Conservation (phyloP, 2,329 filamentous ascomycete species). For the Stromatinia cepivora region DNA sequence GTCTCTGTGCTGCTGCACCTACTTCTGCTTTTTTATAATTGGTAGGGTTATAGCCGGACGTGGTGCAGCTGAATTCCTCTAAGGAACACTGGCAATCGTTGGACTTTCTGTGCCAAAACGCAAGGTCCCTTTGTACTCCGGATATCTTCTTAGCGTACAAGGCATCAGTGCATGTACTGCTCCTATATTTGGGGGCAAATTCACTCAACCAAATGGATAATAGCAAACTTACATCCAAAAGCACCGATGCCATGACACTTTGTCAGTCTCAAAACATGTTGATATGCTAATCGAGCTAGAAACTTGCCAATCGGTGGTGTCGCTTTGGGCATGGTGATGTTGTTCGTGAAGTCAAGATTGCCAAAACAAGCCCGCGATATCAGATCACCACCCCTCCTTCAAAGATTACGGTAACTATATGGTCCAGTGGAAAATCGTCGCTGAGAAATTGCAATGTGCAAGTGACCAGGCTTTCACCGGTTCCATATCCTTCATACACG, state of each 20-base stretch:
- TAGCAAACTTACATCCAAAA: too few relatives aligned
- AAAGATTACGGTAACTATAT: neutral
- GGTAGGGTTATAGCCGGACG: neutral
- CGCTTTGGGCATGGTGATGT: conserved; percentile 2
- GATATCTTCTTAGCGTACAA: conserved; percentile 23
- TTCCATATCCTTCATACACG: too few relatives aligned
- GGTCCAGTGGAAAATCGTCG: too few relatives aligned
- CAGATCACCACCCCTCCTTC: neutral
- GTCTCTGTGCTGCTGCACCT: conserved; percentile 7
- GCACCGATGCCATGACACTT: too few relatives aligned
- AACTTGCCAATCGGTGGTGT: conserved; percentile 28
- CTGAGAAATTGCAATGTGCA: too few relatives aligned
- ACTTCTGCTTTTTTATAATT: conserved; percentile 2
- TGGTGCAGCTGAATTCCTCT: conserved; percentile 41
- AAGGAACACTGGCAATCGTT: conserved; percentile 52
- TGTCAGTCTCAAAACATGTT: too few relatives aligned
- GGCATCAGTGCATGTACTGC: conserved; percentile 5
- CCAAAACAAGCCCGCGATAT: neutral
- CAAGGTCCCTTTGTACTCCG: conserved; percentile 11
- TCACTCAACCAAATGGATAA: conserved; percentile 41
- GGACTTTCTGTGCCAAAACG: conserved; percentile 44
- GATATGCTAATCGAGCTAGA: neutral
- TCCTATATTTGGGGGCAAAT: conserved; percentile 44
- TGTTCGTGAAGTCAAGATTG: neutral
- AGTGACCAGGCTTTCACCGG: too few relatives aligned